Evolutionary conservation across 805 yeast genomes (phyloP), one percentile per base, ranked within the genome.

Genomic region (Candida succiphila): DNA sequence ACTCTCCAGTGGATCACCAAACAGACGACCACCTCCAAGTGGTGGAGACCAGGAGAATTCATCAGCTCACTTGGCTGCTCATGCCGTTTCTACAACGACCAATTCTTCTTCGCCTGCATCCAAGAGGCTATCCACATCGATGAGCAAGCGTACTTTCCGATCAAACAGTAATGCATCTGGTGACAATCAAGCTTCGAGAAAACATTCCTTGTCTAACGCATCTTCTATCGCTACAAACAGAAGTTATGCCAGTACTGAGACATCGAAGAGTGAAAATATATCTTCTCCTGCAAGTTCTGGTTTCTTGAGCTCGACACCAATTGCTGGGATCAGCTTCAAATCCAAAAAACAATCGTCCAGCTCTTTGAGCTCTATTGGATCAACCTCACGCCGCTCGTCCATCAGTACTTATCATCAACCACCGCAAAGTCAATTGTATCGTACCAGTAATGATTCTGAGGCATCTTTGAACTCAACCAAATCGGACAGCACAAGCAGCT

Each of bases 121-220:
- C 5, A 35, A 13, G 44, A 28, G 7, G 8, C 13, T 56, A 6
- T 52, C 58, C n/a, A 44, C n/a, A n/a, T 54, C 57, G 7, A 48
- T 56, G 56, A 43, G 54, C 15, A 50, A 46, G 25, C 38, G 61
- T 37, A 55, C 58, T 4, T 56, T 56, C 37, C 39, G 61, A 27
- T 54, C 58, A 6, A 49, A 48, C 33, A 38, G 31, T 23, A 30
- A 19, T 14, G 10, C 35, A 14, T 30, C 30, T 21, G 36, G 17
- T 32, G 22, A 32, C 42, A 5, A 37, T 31, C 26, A 20, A 36
- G 9, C 36, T 42, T 22, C 42, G 43, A 18, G 32, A 34, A 25
- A 33, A 5, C 34, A 31, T 27, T 31, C 34, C 4, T 17, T 31
- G 3, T 31, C 34, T 9, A 31, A 31, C 19, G 34, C 34, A 13